A percentile compares a stretch with the other conserved stretches of the same genome.
These are phyloP conservation scores for Oidium heveae DNA, from an alignment of 2,329 filamentous ascomycete genomes.

Conservation along the genomic window DNA sequence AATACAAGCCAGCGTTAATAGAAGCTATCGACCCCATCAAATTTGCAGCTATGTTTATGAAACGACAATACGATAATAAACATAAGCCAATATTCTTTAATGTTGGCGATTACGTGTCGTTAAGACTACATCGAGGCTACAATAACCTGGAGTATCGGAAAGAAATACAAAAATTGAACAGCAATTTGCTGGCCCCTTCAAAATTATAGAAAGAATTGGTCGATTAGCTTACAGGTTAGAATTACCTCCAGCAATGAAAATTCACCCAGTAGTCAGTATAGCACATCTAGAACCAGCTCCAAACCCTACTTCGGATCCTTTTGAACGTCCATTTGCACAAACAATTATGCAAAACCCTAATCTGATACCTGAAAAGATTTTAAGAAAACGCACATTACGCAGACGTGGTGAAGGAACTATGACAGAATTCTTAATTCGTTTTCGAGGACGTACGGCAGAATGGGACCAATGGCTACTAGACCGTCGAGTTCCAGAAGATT, in stretches of 20 bases:
- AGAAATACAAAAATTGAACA: neutral
- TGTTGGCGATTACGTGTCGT: neutral
- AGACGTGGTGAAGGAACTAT: neutral
- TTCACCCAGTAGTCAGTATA: neutral
- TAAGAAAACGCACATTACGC: neutral
- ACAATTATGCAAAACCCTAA: neutral
- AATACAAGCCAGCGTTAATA: neutral
- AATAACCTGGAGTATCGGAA: neutral
- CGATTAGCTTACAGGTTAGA: neutral
- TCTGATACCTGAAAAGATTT: neutral
- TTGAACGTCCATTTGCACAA: neutral
- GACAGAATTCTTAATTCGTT: neutral
- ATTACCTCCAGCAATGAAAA: neutral
- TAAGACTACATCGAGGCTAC: neutral
- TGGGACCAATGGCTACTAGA: neutral
- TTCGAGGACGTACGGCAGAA: neutral
- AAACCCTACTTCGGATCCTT: neutral
- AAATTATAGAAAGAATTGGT: neutral
- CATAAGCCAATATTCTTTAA: neutral
- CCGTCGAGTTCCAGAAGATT: neutral
- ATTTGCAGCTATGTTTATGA: neutral
- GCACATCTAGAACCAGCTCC: neutral
- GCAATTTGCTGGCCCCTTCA: neutral
- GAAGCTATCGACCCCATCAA: neutral
- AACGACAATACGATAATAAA: neutral